Evolutionary conservation across 139 green algal species (phyloP).

Genomic region (Yamagishiella unicocca): DNA sequence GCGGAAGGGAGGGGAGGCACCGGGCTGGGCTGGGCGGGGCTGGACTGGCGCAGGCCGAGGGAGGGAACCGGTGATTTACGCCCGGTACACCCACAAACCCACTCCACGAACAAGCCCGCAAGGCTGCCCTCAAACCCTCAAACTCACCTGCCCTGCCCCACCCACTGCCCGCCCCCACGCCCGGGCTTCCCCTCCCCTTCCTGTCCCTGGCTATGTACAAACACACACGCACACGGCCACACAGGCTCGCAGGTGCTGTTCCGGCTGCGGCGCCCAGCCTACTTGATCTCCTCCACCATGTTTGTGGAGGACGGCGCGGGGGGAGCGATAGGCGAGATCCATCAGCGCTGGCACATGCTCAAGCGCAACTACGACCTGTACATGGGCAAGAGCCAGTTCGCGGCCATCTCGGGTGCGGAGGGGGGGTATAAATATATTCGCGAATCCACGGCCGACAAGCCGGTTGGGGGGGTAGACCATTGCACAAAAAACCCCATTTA

Average conservation of each 20-base stretch:
- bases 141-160: not conserved
- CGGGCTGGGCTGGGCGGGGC: not conserved
- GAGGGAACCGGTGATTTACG: not conserved
- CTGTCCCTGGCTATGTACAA: too few relatives aligned
- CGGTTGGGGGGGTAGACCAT: not conserved
- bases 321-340: conserved; percentile 72
- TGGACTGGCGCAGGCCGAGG: not conserved
- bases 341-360: conserved; percentile 86
- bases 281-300: conserved; percentile 85
- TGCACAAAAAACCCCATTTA: not conserved
- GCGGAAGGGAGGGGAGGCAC: not conserved
- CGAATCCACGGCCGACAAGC: too few relatives aligned
- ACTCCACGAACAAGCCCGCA: not conserved
- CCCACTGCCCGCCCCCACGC: not conserved
- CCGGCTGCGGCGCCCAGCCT: conserved; percentile 79
- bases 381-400: conserved; percentile 68
- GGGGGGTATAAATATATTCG: too few relatives aligned
- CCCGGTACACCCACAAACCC: not conserved
- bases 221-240: too few relatives aligned
- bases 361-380: conserved; percentile 89
- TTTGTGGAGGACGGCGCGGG: conserved; percentile 64
- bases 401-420: conserved; percentile 44
- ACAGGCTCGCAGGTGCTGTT: conserved; percentile 78
- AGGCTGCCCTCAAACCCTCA: not conserved
- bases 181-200: not conserved